Percentiles rank a stretch among this genome's conserved stretches.
phyloP scores from a whole-genome alignment of 345 rosid genomes.

The Brassica incana region DNA sequence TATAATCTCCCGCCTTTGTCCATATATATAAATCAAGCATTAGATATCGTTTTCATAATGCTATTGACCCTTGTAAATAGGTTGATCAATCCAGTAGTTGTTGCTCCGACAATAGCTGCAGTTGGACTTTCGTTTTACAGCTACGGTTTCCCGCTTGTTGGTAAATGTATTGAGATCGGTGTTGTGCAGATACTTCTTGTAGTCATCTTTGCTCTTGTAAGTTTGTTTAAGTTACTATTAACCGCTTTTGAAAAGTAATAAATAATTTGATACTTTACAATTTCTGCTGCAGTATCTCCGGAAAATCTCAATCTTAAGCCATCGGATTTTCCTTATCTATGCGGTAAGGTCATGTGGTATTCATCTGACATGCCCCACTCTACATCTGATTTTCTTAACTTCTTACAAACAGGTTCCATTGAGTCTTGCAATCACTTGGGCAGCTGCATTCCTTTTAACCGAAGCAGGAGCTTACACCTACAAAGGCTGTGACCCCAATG shows the following conservation, averaged over 20 bases:
- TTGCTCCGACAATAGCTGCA: conserved; percentile 98
- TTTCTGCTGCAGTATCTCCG: conserved; percentile 79
- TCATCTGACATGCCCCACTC: neutral
- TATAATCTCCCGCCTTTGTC: neutral
- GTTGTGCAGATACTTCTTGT: conserved; percentile 77
- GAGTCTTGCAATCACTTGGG: conserved; percentile 96
- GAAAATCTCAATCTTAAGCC: conserved; percentile 85
- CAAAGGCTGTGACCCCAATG: conserved; percentile 76
- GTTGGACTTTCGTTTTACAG: conserved; percentile 95
- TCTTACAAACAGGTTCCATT: conserved; percentile 70
- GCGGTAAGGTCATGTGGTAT: conserved; percentile 55
- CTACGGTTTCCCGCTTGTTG: conserved; percentile 90
- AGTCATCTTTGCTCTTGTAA: conserved; percentile 89
- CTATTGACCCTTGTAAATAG: conserved; percentile 46
- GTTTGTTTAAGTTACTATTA: conserved; percentile 33
- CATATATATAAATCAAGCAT: conserved; percentile 25
- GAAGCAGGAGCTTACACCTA: conserved; percentile 79
- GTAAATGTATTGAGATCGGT: conserved; percentile 91
- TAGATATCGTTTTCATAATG: neutral
- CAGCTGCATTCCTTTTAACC: conserved; percentile 83
- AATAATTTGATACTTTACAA: conserved; percentile 5
- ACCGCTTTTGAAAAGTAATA: neutral
- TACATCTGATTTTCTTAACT: conserved; percentile 1
- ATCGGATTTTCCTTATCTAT: conserved; percentile 88
- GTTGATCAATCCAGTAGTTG: conserved; percentile 94